Evolutionary conservation across 2,329 filamentous ascomycete genomes (phyloP), one percentile per base, ranked within the genome.

Genomic region (Ambrosiella beaveri): DNA sequence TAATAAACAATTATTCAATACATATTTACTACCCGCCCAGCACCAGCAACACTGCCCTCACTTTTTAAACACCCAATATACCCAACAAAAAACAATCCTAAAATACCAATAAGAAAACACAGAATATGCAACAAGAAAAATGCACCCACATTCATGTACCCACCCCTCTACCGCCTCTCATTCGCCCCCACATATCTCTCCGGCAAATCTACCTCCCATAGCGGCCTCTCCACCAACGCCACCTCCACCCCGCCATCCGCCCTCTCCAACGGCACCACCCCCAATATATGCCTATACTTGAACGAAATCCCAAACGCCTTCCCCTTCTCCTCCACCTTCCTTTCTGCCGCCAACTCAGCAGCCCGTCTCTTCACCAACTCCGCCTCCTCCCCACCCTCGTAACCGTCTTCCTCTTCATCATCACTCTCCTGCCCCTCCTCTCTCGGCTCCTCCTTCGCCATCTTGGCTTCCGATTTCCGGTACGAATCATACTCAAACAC

Each of bases 221-320:
- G 76, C 17, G 91, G 90, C 65, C 90, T 75, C 74, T 97, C 91
- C 12, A 97, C 82, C 56, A 97, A 74, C 1, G 88, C 90, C 52
- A 96, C 86, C 70, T 98, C 93, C 3, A 86, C 69, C 64, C 69
- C 61, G 63, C 68, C 67, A 35, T 71, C 68, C 57, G 66, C 67
- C 37, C 64, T 64, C 15, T 63, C 65, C 62, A 77, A 69, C 49
- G 74, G 73, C 40, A 80, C 76, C 41, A 82, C 71, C 57, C 90
- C 93, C 61, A 98, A 74, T 64, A 98, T 89, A n/a, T 90, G 87
- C 60, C 90, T 79, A 71, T 97, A 98, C 70, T 95, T 94, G 75
- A 86, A 89, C 4, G 90, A 95, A 67, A 84, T 81, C 88, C 89
- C 97, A 71, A 73, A 78, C 62, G 69, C 71, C 61, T 63, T 65